Conservation (phyloP, 1,284 basidiomycete genomes). For the Macrocystidia cucumis region DNA sequence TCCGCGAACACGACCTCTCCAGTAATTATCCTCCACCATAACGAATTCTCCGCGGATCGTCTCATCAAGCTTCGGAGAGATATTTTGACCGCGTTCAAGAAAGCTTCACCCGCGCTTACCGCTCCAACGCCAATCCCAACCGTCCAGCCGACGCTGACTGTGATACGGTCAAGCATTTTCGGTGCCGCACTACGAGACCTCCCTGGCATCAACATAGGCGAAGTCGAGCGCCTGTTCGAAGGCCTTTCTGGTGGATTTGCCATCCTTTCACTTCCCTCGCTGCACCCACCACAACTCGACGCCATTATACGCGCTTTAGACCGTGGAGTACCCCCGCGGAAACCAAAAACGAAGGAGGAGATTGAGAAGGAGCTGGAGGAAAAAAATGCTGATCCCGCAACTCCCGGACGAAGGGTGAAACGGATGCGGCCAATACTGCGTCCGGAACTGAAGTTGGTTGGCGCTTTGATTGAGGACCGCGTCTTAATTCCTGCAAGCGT, state of each 20-base stretch:
- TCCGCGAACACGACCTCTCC: constrained; percentile 43
- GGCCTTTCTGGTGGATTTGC: constrained; percentile 54
- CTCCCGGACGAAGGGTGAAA: constrained; percentile 61
- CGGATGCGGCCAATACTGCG: constrained; percentile 39
- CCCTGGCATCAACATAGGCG: constrained; percentile 38
- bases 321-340: constrained; percentile 52
- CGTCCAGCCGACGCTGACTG: constrained; percentile 43
- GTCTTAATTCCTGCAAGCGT: constrained; percentile 54
- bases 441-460: constrained; percentile 65
- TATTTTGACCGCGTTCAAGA: constrained; percentile 45
- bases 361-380: constrained; percentile 38
- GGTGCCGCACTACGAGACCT: constrained; percentile 63
- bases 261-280: constrained; percentile 55
- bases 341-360: constrained; percentile 43
- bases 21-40: constrained; percentile 64
- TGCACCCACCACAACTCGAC: constrained; percentile 65
- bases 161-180: constrained; percentile 65
- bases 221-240: constrained; percentile 42
- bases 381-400: constrained; percentile 52
- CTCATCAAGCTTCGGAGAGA: constrained; percentile 61
- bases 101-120: constrained; percentile 32
- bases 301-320: constrained; percentile 64
- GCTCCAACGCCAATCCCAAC: constrained; percentile 24
- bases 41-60: constrained; percentile 57
- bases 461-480: constrained; percentile 67